A percentile compares a stretch with the other conserved stretches of the same genome.
phyloP scores from a whole-genome alignment of 176 grass and related monocot species.

The Avena insularis region DNA sequence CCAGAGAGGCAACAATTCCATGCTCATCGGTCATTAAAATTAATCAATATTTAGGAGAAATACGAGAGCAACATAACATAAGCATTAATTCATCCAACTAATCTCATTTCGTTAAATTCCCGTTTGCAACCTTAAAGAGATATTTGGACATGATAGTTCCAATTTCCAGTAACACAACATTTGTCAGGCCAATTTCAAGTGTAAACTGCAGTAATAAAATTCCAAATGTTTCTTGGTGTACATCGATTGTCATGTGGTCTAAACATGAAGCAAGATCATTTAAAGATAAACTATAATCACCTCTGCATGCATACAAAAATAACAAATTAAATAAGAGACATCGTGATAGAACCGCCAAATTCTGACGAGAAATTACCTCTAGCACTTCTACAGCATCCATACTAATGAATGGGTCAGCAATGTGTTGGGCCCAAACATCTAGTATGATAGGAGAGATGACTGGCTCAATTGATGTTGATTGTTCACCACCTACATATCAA shows the following conservation, averaged over 20 bases:
- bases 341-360: neutral
- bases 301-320: neutral
- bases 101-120: constrained; percentile 11
- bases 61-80: constrained; percentile 31
- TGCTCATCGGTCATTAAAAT: neutral
- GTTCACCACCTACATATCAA: constrained; percentile 64
- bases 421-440: constrained; percentile 85
- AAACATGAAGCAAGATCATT: neutral
- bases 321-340: neutral
- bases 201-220: constrained; percentile 5
- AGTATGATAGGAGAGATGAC: constrained; percentile 86
- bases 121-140: constrained; percentile 25
- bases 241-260: neutral
- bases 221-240: neutral
- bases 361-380: constrained; percentile 67
- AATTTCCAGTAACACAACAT: constrained; percentile 17
- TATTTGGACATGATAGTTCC: neutral
- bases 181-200: neutral
- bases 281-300: constrained; percentile 21
- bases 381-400: constrained; percentile 88
- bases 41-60: neutral
- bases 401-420: constrained; percentile 93
- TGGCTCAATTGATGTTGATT: constrained; percentile 76
- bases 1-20: constrained; percentile 5
- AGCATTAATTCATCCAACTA: constrained; percentile 15